These are phyloP conservation scores for Diaporthe citrichinensis DNA, from an alignment of 2,329 filamentous ascomycete species.

Conservation along the genomic window DNA sequence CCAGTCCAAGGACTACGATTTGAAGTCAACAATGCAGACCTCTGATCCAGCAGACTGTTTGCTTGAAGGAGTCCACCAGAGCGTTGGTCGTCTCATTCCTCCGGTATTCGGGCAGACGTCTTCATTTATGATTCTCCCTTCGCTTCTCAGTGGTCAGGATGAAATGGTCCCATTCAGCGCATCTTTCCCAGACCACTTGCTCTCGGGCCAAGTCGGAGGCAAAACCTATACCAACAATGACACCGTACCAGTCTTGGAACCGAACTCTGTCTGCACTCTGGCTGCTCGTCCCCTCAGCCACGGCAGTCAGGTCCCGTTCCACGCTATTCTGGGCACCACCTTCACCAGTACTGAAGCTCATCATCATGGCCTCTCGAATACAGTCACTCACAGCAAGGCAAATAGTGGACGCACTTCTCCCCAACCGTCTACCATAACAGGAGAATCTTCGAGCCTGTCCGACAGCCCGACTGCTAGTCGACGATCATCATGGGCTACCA, in stretches of 20 bases:
- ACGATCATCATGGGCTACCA: slow-evolving; percentile 22
- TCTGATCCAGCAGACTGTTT: neutral
- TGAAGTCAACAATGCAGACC: neutral
- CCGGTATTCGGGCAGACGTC: neutral
- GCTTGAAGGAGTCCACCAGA: neutral
- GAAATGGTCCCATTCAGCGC: neutral
- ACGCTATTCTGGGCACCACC: too few species aligned
- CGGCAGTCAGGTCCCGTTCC: too few species aligned
- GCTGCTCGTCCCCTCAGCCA: too few species aligned
- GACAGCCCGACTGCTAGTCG: neutral
- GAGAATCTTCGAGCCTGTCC: neutral
- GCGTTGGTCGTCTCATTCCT: too few species aligned
- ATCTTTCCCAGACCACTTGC: neutral
- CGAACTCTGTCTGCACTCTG: too few species aligned
- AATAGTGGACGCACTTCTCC: neutral
- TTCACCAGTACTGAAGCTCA: too few species aligned
- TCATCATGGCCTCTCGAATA: neutral
- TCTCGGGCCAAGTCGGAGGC: neutral
- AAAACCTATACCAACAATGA: fast-evolving
- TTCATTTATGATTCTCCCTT: neutral
- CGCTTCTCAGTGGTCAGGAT: neutral
- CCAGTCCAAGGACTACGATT: neutral
- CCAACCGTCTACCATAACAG: neutral
- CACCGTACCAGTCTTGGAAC: too few species aligned
- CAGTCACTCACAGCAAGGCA: too few species aligned